Base-by-base conservation (phyloP, 2,329 filamentous ascomycete genomes). In the Botrytis paeoniae region DNA sequence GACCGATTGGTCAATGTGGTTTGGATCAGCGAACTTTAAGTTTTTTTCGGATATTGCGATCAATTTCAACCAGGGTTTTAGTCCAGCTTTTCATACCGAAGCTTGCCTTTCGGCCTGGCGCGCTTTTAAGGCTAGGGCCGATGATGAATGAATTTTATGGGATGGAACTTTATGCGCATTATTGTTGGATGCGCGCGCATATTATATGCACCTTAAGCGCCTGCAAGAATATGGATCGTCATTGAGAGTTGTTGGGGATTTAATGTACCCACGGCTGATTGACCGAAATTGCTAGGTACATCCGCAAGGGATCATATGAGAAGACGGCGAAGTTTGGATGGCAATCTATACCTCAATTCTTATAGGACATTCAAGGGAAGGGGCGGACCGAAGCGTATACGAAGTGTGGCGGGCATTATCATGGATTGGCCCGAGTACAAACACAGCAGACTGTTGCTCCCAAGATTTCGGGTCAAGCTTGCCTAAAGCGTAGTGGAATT, bases 171-270 rank as follows among this genome's bases (percentile, higher is more conserved):
- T 57, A 14, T 71, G 61, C 60, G 62, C 43, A 71, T 71, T 41
- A 39, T 66, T 66, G 61, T 59, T 45, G 45, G 70, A 69, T 69
- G 70, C 60, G 73, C 73, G 73, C 70, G 73, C 73, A 69, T 69
- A 45, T 37, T 35, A 66, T 51, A 72, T 74, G 70, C 65, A 74
- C 8, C 65, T 70, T 73, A 74, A 74, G 73, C 73, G 73, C 73
- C 65, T 70, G 73, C 48, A 70, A 41, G 71, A 51, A 59, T n/a
- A 57, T n/a, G 51, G 51, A 71, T 66, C 61, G 37, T 20, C 51
- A 29, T 65, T 65, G 45, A 18, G 62, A 63, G 18, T 62, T 70
- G 57, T 66, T 62, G 9, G 32, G 71, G 32, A 43, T 32, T 37
- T 16, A 16, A 20, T 43, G 25, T 32, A n/a, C 61, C 35, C 43